Evolutionary conservation across 352 stramenopile species (phyloP), one percentile per base, ranked within the genome.

Genomic region (Phytopythium kandeliae): DNA sequence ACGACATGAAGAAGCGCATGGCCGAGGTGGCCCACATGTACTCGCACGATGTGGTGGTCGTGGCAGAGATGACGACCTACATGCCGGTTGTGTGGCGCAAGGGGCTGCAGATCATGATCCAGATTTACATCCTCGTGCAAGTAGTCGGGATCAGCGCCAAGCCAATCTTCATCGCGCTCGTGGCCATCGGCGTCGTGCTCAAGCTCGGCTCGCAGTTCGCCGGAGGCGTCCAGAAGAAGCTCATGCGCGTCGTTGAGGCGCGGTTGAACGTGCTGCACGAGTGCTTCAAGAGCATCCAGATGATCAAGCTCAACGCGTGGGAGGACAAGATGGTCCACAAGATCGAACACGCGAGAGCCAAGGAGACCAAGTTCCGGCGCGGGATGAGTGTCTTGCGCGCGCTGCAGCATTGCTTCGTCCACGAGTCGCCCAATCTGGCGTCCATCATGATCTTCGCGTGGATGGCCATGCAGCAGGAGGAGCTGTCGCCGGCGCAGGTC

Each of bases 241-340:
- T 70, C 35, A 57, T 60, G 31, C 62, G 47, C 10, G 59, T 61
- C 31, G 30, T 63, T 8, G 51, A 65, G 15, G 46, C 34, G 16
- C 51, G 65, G 2, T 50, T 73, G 6, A 75, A 76, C 36, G 54
- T 79, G 1, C 71, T 86, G 58, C 65, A 67, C 30, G 62, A 58
- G 26, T 78, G 57, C 47, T 83, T 65, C 63, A 84, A 71, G 24
- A 71, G 49, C 10, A 81, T 86, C 26, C 63, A 79, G 26, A 73
- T 82, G 37, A 60, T 85, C 17, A 87, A 87, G 17, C 49, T 87
- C 0, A 80, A 78, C 13, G 59, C 68, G 3, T 87, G 76, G 76
- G 69, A 87, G 55, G 65, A 77, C 41, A 75, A 67, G 34, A 71
- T 72, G 45, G 55, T 81, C 31, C 51, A 57, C 2, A 74, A 69